Evolutionary conservation across 2,329 filamentous ascomycete genomes (phyloP), one percentile per base, ranked within the genome.

Genomic region (Onygenales sp.): DNA sequence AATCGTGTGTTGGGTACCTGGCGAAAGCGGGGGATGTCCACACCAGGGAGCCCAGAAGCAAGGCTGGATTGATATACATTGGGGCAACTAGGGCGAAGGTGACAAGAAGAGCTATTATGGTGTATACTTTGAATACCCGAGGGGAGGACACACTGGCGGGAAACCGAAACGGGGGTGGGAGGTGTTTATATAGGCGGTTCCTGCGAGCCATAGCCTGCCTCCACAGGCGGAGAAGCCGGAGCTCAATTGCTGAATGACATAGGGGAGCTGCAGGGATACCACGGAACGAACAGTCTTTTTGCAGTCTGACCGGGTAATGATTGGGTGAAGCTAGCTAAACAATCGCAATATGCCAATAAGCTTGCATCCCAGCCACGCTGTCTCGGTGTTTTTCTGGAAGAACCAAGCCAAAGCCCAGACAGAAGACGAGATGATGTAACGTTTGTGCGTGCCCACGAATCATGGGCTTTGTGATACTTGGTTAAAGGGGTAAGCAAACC

Each of bases 81-180:
- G 45, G n/a, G 36, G 43, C 21, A 32, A 43, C 9, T 21, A 50
- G 7, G n/a, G 38, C 31, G 31, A 43, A 50, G 33, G 50, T 53
- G 32, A 43, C 38, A 11, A 43, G 59, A 47, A 5, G 57, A 13
- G 32, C 43, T 47, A 36, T 14, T 31, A 47, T 41, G 33, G 31
- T n/a, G 43, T 41, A 41, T 7, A 38, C 8, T 14, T 32, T 47
- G 32, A 54, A 44, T 36, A 41, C 17, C 51, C 42, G 46, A 46
- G 53, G 44, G 56, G 53, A 27, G 27, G 32, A n/a, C n/a, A 45
- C 41, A 4, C 5, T 39, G 36, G 14, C 6, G 21, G 36, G 13
- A 27, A 9, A 14, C 8, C 21, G 13, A n/a, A 5, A 32, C 11
- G 14, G 17, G 2, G 13, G 35, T 8, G 11, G 11, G 32, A 7